Conservation (phyloP, 2,329 filamentous ascomycete genomes). For the Elsinoe fawcettii region DNA sequence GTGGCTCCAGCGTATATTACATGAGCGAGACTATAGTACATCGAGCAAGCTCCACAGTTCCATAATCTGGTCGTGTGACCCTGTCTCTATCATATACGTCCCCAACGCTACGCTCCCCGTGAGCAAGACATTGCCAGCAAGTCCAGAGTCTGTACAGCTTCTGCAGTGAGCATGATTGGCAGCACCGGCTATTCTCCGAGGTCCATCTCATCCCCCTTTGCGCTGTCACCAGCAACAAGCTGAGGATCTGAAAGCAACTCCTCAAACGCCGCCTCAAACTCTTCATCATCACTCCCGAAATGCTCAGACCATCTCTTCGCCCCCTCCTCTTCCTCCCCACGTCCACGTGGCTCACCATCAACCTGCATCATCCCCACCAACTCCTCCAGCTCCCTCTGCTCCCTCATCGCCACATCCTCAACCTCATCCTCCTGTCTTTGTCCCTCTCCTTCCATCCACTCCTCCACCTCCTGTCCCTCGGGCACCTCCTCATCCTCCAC, state of each 20-base stretch:
- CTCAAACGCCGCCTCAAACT: conserved; percentile 2
- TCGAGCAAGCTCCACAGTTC: no score
- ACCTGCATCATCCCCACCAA: conserved; percentile 3
- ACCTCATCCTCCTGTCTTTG: neutral
- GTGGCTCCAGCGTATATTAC: no score
- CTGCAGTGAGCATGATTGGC: neutral
- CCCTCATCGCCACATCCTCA: conserved; percentile 1
- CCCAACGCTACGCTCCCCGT: no score
- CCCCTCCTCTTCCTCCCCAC: neutral
- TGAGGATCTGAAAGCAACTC: neutral
- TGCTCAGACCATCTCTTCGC: neutral
- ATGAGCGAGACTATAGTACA: no score
- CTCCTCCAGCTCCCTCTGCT: conserved; percentile 12
- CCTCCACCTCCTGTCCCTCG: neutral
- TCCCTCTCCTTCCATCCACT: neutral
- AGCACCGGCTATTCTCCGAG: neutral
- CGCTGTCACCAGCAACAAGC: neutral
- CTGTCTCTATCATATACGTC: no score
- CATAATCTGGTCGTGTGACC: no score
- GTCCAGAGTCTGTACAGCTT: no score
- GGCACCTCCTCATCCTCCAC: neutral
- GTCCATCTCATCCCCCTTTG: conserved; percentile 2
- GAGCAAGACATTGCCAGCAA: no score
- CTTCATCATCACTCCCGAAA: conserved; percentile 13
- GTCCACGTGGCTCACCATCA: neutral